A percentile compares a stretch with the other conserved stretches of the same genome.
phyloP scores from a whole-genome alignment of 2,329 filamentous ascomycete genomes.

The Ceratocystis papillata region DNA sequence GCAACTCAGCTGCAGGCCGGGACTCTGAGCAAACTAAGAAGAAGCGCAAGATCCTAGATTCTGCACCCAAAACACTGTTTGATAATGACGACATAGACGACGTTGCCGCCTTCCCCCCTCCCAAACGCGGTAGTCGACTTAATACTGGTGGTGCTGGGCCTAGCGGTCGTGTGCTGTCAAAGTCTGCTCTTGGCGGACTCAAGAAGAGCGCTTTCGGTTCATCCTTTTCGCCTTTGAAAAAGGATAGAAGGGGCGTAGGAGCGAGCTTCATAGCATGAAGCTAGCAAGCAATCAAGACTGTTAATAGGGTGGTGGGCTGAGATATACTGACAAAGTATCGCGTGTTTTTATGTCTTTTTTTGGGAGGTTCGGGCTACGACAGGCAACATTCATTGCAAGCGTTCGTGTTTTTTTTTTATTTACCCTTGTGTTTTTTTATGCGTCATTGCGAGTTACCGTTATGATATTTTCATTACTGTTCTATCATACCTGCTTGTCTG shows the following conservation, averaged over 20 bases:
- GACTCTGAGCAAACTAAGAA: constrained; percentile 47
- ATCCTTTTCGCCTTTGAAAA: constrained; percentile 62
- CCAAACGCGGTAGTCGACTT: constrained; percentile 18
- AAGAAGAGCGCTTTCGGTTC: constrained; percentile 36
- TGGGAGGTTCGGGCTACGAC: constrained; percentile 4
- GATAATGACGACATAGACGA: constrained; percentile 48
- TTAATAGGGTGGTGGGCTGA: neutral
- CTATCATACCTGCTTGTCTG: neutral
- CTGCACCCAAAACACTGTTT: constrained; percentile 47
- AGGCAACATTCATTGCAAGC: constrained; percentile 3
- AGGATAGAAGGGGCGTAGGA: constrained; percentile 51
- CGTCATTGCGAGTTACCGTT: neutral
- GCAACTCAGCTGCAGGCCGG: constrained; percentile 14
- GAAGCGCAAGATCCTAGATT: constrained; percentile 58
- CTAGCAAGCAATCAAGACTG: neutral
- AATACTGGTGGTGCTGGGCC: constrained; percentile 24
- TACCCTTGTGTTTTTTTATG: neutral
- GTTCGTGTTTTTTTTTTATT: constrained; percentile 8
- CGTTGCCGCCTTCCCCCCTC: constrained; percentile 20
- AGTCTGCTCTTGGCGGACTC: constrained; percentile 29
- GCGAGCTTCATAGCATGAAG: constrained; percentile 48
- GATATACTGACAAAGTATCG: neutral
- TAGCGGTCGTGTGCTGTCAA: constrained; percentile 11
- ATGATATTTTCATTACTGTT: constrained; percentile 10
- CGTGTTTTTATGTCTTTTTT: constrained; percentile 11